phyloP scores from a whole-genome alignment of 352 stramenopile species.

The Pythium scleroteichum region DNA sequence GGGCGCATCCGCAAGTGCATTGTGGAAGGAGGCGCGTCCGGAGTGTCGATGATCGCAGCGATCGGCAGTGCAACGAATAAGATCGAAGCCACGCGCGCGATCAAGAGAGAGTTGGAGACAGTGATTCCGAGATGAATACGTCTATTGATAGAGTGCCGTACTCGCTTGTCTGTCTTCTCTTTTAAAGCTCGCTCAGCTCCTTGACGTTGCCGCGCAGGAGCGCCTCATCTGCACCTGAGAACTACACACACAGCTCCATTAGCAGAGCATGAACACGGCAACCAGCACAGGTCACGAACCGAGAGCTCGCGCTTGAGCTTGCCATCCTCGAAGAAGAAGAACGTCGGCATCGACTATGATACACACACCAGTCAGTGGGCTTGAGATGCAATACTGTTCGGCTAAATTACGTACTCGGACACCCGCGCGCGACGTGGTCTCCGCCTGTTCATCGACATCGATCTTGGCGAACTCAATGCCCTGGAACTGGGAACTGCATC shows the following conservation, averaged over 20 bases:
- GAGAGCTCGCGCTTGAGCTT: conserved; percentile 77
- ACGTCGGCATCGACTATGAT: conserved; percentile 84
- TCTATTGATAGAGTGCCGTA: not conserved
- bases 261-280: not conserved
- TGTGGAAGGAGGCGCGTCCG: conserved; percentile 34
- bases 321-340: conserved; percentile 83
- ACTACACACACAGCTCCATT: conserved; percentile 26
- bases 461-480: conserved; percentile 85
- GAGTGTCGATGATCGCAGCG: conserved; percentile 54
- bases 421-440: conserved; percentile 75
- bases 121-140: not conserved
- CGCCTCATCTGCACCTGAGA: conserved; percentile 80
- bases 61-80: conserved; percentile 42
- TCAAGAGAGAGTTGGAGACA: conserved; percentile 21
- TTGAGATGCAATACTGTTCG: not conserved
- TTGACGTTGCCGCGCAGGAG: conserved; percentile 73
- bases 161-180: not conserved
- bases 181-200: conserved; percentile 73
- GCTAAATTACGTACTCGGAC: conserved; percentile 55
- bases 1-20: conserved; percentile 44
- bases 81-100: conserved; percentile 26
- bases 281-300: conserved; percentile 31
- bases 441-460: conserved; percentile 82
- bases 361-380: not conserved
- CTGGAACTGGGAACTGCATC: conserved; percentile 51